phyloP scores from a whole-genome alignment of 306 rosid species.

The Prunus armeniaca region DNA sequence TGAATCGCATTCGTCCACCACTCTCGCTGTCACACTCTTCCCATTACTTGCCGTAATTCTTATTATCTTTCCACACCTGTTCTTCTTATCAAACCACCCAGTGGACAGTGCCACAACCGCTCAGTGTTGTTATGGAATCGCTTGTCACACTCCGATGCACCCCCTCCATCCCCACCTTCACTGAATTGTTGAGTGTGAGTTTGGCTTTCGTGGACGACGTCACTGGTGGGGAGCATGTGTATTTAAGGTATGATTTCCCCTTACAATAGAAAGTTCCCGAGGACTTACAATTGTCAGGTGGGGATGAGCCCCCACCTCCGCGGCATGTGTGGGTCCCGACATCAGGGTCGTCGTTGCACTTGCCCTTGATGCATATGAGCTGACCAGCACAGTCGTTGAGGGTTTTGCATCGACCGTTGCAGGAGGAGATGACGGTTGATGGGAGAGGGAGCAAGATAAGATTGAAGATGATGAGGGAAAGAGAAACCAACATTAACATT shows the following conservation, averaged over 20 bases:
- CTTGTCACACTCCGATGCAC: constrained; percentile 26
- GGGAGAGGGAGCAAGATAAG: no score
- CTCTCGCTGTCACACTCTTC: constrained; percentile 26
- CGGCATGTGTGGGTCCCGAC: no score
- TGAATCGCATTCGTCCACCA: constrained; percentile 52
- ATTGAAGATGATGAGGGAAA: no score
- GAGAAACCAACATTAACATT: no score
- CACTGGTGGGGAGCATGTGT: constrained; percentile 23
- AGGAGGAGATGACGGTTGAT: no score
- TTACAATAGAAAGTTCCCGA: constrained; percentile 7
- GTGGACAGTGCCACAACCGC: constrained; percentile 44
- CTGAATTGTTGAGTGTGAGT: constrained; percentile 30
- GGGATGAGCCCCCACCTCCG: no score
- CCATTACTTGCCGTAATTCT: constrained; percentile 24
- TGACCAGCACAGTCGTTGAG: no score
- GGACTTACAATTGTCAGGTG: background rate
- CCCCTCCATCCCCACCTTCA: constrained; percentile 35
- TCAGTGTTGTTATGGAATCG: constrained; percentile 18
- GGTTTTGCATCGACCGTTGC: no score
- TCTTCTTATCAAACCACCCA: constrained; percentile 37
- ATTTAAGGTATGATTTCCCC: background rate
- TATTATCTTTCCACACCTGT: constrained; percentile 24
- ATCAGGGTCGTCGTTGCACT: no score
- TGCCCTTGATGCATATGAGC: no score
- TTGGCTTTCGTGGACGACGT: constrained; percentile 24